Percentiles rank a stretch among this genome's conserved stretches.
phyloP scores from a whole-genome alignment of 345 rosid species.

The Balakata baccata region DNA sequence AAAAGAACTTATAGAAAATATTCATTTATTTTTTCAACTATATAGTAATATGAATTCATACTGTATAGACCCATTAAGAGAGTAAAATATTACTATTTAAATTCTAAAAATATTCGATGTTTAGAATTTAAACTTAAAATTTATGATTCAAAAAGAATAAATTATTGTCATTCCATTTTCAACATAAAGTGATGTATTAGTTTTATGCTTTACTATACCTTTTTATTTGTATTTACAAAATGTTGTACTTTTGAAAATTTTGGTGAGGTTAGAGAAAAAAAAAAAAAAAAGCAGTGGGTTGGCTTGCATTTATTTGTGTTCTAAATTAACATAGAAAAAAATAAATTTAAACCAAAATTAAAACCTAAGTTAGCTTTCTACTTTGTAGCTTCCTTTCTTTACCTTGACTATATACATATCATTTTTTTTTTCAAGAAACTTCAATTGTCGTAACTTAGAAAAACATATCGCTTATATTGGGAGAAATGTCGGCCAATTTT shows the following conservation, averaged over 20 bases:
- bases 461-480: background rate
- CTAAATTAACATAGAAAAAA: conserved; percentile 8
- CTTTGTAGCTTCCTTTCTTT: background rate
- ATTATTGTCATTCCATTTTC: too few relatives aligned
- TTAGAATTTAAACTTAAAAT: too few relatives aligned
- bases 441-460: background rate
- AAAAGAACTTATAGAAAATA: too few relatives aligned
- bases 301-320: background rate
- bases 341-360: too few relatives aligned
- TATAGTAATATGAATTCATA: too few relatives aligned
- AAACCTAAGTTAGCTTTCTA: too few relatives aligned
- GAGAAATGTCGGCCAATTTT: conserved; percentile 16
- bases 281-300: background rate
- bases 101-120: too few relatives aligned
- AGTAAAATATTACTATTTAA: too few relatives aligned
- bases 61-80: too few relatives aligned
- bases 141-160: too few relatives aligned
- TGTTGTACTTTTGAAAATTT: conserved; percentile 11
- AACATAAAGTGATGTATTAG: conserved; percentile 3
- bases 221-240: too few relatives aligned
- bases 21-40: too few relatives aligned
- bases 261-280: background rate
- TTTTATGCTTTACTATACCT: background rate
- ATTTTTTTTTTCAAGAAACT: conserved; percentile 7
- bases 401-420: background rate